Conservation (phyloP, 1,284 basidiomycete species). For the Fistulinella staudtii region DNA sequence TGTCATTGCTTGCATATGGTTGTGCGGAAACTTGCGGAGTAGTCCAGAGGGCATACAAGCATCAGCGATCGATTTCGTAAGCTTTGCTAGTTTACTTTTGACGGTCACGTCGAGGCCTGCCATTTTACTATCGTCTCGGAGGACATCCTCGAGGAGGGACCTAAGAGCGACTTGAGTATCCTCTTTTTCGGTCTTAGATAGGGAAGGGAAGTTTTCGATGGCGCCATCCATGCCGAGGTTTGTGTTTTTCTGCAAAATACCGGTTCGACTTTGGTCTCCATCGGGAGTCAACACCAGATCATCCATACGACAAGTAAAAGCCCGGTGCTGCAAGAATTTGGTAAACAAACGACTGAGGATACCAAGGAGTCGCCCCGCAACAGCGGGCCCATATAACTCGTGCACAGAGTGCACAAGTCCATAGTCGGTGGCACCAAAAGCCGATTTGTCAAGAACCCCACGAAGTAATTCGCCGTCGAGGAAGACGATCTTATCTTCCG, state of each 20-base stretch:
- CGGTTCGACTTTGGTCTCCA: slow-evolving; percentile 71
- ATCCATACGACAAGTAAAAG: slow-evolving; percentile 99
- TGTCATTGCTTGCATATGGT: slow-evolving; percentile 99
- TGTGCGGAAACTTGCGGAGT: slow-evolving; percentile 91
- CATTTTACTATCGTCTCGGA: slow-evolving; percentile 98
- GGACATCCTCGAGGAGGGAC: slow-evolving; percentile 82
- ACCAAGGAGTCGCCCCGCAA: slow-evolving; percentile 89
- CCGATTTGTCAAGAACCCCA: slow-evolving; percentile 95
- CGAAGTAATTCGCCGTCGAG: slow-evolving; percentile 91
- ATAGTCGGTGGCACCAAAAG: slow-evolving; percentile 94
- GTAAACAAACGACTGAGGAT: slow-evolving; percentile 94
- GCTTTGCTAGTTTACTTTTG: slow-evolving; percentile 79
- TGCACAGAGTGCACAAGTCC: slow-evolving; percentile 98
- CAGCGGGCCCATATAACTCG: slow-evolving; percentile 92
- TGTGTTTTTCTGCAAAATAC: slow-evolving; percentile 67
- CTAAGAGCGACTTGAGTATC: slow-evolving; percentile 54
- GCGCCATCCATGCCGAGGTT: slow-evolving; percentile 84
- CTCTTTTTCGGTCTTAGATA: slow-evolving; percentile 45
- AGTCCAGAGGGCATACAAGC: slow-evolving; percentile 89
- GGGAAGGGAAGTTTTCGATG: slow-evolving; percentile 83
- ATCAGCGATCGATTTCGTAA: slow-evolving; percentile 89
- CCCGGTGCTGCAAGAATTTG: slow-evolving; percentile 94
- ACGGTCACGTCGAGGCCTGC: slow-evolving; percentile 92
- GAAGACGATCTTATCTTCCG: slow-evolving; percentile 88
- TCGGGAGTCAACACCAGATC: slow-evolving; percentile 87